Percentiles rank a stretch among this genome's conserved stretches.
phyloP scores from a whole-genome alignment of 306 rosid genomes.

The Oemleria cerasiformis region DNA sequence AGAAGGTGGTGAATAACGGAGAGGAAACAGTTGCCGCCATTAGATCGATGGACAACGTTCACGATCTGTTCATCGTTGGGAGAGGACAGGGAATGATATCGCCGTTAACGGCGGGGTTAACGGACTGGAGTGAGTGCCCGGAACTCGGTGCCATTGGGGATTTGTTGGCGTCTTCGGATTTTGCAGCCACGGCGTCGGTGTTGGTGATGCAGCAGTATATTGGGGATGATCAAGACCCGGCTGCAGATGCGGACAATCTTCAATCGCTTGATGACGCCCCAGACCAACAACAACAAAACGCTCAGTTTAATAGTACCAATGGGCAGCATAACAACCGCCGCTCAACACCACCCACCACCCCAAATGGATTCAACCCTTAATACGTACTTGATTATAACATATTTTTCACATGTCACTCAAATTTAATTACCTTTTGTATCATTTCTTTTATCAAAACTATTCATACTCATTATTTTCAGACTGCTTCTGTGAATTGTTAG shows the following conservation, averaged over 20 bases:
- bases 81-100: slow-evolving; percentile 79
- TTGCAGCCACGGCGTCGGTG: slow-evolving; percentile 77
- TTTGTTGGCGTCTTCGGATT: slow-evolving; percentile 79
- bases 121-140: slow-evolving; percentile 97
- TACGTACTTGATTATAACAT: not conserved
- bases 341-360: slow-evolving; percentile 17
- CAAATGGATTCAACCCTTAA: slow-evolving; percentile 9
- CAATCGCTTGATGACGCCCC: slow-evolving; percentile 28
- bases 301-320: slow-evolving; percentile 16
- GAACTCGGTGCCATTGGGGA: slow-evolving; percentile 93
- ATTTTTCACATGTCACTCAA: not conserved
- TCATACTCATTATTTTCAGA: no score
- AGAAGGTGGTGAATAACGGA: slow-evolving; percentile 68
- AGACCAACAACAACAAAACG: slow-evolving; percentile 11
- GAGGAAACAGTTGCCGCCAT: slow-evolving; percentile 81
- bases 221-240: slow-evolving; percentile 28
- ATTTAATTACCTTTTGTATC: no score
- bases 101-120: slow-evolving; percentile 78
- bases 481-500: no score
- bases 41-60: slow-evolving; percentile 56
- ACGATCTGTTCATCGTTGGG: slow-evolving; percentile 80
- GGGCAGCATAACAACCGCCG: not conserved
- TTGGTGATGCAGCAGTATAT: slow-evolving; percentile 72
- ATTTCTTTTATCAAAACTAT: no score
- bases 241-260: not conserved